These are phyloP conservation scores for Acorus calamus DNA, from an alignment of 106 monocot species.

Conservation along the genomic window DNA sequence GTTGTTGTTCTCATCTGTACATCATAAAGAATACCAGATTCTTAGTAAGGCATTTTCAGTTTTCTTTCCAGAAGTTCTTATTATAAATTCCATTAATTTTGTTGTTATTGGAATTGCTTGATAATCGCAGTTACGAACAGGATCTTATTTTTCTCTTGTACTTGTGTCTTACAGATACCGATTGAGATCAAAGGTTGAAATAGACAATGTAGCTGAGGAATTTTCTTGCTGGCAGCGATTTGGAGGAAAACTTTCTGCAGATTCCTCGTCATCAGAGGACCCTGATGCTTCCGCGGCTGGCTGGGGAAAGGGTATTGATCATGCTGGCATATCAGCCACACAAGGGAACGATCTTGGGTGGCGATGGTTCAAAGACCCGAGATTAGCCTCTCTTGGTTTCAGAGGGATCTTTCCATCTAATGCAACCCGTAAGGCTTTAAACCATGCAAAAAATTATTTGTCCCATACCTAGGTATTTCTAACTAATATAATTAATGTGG, in stretches of 20 bases:
- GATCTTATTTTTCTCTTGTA: neutral
- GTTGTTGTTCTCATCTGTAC: too few species aligned
- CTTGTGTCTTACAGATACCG: constrained; percentile 41
- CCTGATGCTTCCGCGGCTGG: constrained; percentile 59
- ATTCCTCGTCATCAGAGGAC: constrained; percentile 29
- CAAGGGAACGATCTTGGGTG: constrained; percentile 59
- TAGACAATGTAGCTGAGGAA: constrained; percentile 57
- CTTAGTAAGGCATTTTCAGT: too few species aligned
- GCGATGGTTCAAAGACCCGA: constrained; percentile 87
- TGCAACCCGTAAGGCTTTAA: constrained; percentile 52
- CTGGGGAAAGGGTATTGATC: constrained; percentile 62
- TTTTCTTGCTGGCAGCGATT: constrained; percentile 90
- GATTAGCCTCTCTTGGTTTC: constrained; percentile 64
- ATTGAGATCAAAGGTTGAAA: constrained; percentile 87
- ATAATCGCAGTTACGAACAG: too few species aligned
- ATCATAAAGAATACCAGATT: too few species aligned
- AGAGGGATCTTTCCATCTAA: constrained; percentile 87
- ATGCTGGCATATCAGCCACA: constrained; percentile 34
- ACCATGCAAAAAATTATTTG: neutral
- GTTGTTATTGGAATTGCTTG: too few species aligned
- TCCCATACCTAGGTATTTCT: neutral
- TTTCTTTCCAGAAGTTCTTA: too few species aligned
- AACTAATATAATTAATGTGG: neutral
- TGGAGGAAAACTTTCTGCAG: constrained; percentile 29
- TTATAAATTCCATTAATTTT: too few species aligned